Conservation (phyloP, 1,139 yeast species). For the Candida pseudoviswanathii region DNA sequence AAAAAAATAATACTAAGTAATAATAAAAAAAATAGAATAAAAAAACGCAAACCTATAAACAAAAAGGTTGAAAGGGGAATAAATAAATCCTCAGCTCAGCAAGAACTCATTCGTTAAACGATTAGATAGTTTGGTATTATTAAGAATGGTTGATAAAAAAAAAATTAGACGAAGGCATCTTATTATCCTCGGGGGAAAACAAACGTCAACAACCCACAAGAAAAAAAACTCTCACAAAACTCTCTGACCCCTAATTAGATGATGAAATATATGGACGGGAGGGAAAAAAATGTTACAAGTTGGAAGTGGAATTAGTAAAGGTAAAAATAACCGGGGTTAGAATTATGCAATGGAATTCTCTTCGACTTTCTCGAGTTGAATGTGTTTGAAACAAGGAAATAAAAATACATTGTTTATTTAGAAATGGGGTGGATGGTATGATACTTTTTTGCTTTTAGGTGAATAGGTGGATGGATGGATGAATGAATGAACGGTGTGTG, state of each 20-base stretch:
- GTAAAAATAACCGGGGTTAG: constrained; percentile 1
- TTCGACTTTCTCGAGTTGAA: not conserved
- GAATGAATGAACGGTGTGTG: not conserved
- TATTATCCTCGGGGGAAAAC: not conserved
- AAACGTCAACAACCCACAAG: not conserved
- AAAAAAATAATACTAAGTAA: not conserved
- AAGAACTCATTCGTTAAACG: not conserved
- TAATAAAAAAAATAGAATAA: not conserved
- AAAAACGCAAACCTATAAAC: constrained; percentile 1
- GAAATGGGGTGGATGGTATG: not conserved
- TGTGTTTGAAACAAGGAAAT: too few relatives aligned
- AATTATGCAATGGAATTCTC: not conserved
- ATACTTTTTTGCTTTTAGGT: not conserved
- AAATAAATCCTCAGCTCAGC: constrained; percentile 3
- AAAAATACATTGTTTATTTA: not conserved
- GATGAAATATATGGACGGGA: not conserved
- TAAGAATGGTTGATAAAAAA: not conserved
- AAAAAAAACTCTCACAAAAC: not conserved
- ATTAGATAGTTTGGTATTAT: not conserved
- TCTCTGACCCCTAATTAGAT: not conserved
- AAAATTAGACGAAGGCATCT: not conserved
- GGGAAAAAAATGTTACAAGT: not conserved
- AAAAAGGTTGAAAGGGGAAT: not conserved
- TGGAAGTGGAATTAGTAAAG: not conserved
- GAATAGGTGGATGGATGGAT: not conserved